A percentile compares a stretch with the other conserved stretches of the same genome.
phyloP scores from a whole-genome alignment of 257 asterid genomes.

The Gentiana macrophylla region DNA sequence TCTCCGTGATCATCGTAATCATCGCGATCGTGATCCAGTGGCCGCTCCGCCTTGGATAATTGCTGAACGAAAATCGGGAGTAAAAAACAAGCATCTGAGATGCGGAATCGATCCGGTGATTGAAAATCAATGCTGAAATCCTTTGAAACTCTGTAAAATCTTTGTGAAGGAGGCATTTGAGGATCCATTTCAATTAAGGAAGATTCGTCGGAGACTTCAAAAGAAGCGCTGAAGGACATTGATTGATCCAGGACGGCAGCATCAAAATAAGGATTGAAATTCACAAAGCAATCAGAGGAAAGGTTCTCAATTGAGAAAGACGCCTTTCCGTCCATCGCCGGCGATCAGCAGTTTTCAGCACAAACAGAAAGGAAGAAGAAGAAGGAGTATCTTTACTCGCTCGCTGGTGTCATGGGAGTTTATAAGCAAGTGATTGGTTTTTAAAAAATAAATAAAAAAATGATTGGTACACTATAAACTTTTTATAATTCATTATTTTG shows the following conservation, averaged over 20 bases:
- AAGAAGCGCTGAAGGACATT: conserved; percentile 11
- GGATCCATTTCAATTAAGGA: conserved; percentile 94
- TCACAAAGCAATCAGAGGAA: conserved; percentile 54
- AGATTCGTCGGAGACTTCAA: conserved; percentile 32
- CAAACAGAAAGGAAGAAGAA: no score
- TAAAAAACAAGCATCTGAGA: conserved; percentile 46
- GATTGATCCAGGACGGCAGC: conserved; percentile 3
- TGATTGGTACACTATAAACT: no score
- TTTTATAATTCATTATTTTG: no score
- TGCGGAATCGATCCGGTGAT: conserved; percentile 38
- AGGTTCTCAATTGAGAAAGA: conserved; percentile 62
- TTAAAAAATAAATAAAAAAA: no score
- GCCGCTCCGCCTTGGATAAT: conserved; percentile 6
- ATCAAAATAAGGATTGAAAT: conserved; percentile 25
- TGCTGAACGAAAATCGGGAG: conserved; percentile 26
- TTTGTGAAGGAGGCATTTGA: conserved; percentile 59
- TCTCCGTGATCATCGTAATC: neutral
- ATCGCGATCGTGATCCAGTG: conserved; percentile 1
- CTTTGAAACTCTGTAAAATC: conserved; percentile 52
- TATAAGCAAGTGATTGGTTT: no score
- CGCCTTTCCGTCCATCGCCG: conserved; percentile 34
- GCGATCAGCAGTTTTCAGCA: no score
- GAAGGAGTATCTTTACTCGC: no score
- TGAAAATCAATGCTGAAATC: conserved; percentile 66
- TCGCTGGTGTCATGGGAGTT: no score